Conservation (phyloP, 2,329 filamentous ascomycete genomes). For the Aspergillus ibericus region DNA sequence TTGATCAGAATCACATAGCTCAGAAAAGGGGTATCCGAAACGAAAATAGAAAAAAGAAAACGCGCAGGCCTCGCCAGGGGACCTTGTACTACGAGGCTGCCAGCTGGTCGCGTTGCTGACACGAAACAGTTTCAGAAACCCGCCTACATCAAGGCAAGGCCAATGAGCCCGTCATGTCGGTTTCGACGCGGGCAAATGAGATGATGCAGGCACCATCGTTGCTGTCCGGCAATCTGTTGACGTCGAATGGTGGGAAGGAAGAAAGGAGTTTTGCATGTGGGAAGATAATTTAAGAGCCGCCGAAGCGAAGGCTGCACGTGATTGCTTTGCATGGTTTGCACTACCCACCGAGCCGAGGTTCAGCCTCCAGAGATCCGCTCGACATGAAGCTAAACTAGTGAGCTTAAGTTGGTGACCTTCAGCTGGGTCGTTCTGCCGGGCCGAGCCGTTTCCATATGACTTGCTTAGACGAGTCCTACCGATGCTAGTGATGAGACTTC, state of each 20-base stretch:
- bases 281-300: slow-evolving; percentile 10
- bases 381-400: not conserved
- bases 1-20: slow-evolving; percentile 1
- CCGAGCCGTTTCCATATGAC: slow-evolving; percentile 11
- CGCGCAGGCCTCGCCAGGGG: not conserved
- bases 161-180: not conserved
- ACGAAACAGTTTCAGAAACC: not conserved
- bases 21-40: slow-evolving; percentile 1
- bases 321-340: slow-evolving; percentile 2
- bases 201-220: not conserved
- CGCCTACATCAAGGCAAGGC: slow-evolving; percentile 15
- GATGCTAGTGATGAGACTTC: not conserved
- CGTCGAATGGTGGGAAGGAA: slow-evolving; percentile 3
- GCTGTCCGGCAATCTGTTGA: not conserved
- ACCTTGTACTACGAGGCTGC: not conserved
- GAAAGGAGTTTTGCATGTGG: slow-evolving; percentile 6
- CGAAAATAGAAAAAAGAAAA: not conserved
- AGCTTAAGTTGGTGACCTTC: not conserved
- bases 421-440: slow-evolving; percentile 7
- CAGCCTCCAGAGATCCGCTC: not conserved
- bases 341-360: not conserved
- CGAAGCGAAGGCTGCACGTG: slow-evolving; percentile 16
- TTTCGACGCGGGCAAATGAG: not conserved
- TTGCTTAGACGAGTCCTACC: not conserved
- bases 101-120: not conserved